Evolutionary conservation across 257 asterid genomes (phyloP).

Genomic region (Scutellaria baicalensis): DNA sequence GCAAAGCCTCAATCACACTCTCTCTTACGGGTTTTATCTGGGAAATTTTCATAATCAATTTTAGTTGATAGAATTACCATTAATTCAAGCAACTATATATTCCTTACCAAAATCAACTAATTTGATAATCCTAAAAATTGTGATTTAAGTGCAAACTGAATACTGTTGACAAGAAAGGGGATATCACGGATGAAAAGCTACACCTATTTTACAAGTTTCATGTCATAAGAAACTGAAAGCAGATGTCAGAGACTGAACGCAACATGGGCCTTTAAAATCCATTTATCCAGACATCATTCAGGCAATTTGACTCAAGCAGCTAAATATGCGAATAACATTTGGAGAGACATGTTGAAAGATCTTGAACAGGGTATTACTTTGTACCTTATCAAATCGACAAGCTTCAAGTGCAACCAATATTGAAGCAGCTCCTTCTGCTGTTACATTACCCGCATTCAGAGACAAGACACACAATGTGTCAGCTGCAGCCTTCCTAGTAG

Average conservation of each 20-base stretch:
- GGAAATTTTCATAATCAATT: constrained; percentile 4
- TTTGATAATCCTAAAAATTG: constrained; percentile 1
- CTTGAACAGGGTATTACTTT: background rate
- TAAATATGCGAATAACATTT: background rate
- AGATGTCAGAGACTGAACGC: background rate
- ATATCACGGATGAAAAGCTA: background rate
- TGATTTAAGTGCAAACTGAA: background rate
- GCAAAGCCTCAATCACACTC: constrained; percentile 90
- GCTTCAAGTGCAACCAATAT: constrained; percentile 76
- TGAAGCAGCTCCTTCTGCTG: constrained; percentile 63
- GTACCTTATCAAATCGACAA: constrained; percentile 94
- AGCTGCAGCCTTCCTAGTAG: constrained; percentile 96
- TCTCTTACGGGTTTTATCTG: constrained; percentile 97
- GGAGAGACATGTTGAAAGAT: background rate
- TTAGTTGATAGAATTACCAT: constrained; percentile 1
- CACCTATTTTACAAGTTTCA: constrained; percentile 2
- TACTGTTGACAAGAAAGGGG: background rate
- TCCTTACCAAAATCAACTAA: constrained; percentile 1
- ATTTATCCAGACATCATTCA: background rate
- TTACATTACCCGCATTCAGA: constrained; percentile 45
- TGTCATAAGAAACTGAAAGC: background rate
- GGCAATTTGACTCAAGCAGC: background rate
- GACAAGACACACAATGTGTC: constrained; percentile 72
- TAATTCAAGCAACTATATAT: background rate
- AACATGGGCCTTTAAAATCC: background rate